Evolutionary conservation across 192 early-diverging fungal genomes (phyloP).

Genomic region (Backusella tarrabulga): DNA sequence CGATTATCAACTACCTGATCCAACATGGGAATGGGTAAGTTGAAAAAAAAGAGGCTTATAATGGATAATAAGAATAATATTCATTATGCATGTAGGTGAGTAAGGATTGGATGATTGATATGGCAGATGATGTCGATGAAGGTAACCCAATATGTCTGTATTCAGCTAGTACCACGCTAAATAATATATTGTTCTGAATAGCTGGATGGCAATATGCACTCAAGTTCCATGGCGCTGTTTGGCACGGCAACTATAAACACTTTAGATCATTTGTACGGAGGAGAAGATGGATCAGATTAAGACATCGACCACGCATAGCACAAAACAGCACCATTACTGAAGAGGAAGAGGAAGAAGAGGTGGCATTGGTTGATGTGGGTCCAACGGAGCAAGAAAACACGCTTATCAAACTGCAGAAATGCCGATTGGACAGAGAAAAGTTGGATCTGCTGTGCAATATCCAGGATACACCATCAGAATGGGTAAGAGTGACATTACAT

Average conservation of each 20-base stretch:
- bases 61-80: background rate
- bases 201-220: constrained; percentile 57
- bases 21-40: constrained; percentile 56
- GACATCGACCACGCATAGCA: background rate
- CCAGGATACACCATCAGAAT: background rate
- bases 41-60: background rate
- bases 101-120: constrained; percentile 57
- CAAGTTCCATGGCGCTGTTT: constrained; percentile 46
- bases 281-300: constrained; percentile 14
- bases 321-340: background rate
- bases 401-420: background rate
- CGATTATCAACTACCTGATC: constrained; percentile 48
- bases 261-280: constrained; percentile 11
- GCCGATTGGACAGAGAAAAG: constrained; percentile 4
- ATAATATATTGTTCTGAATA: background rate
- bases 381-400: background rate
- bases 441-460: background rate
- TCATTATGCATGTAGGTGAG: constrained; percentile 20
- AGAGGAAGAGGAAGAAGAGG: background rate
- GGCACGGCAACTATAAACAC: constrained; percentile 53
- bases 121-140: constrained; percentile 61
- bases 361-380: background rate
- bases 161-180: too few relatives aligned
- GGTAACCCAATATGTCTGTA: constrained; percentile 4
- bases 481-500: background rate